Evolutionary conservation across 192 early-diverging fungal genomes (phyloP).

Genomic region (Backusella parvicylindrica): DNA sequence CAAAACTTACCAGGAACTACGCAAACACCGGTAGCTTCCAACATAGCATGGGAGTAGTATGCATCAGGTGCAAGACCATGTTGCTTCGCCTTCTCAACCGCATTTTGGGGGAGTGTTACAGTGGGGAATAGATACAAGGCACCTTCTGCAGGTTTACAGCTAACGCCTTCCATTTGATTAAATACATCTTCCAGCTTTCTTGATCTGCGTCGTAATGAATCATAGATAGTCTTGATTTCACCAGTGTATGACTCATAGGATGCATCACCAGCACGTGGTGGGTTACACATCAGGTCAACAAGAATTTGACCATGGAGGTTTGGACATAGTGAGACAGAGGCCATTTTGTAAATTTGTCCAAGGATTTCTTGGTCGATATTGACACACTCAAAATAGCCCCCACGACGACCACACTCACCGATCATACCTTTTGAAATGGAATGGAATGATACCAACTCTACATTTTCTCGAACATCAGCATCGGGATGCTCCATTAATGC

Average conservation of each 20-base stretch:
- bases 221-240: slow-evolving; percentile 73
- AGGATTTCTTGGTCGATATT: slow-evolving; percentile 72
- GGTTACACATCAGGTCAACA: slow-evolving; percentile 90
- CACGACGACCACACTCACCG: slow-evolving; percentile 96
- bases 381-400: slow-evolving; percentile 95
- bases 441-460: slow-evolving; percentile 96
- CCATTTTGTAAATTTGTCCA: slow-evolving; percentile 91
- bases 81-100: slow-evolving; percentile 67
- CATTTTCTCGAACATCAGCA: slow-evolving; percentile 42
- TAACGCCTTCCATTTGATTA: slow-evolving; percentile 78
- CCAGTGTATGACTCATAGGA: slow-evolving; percentile 70
- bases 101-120: slow-evolving; percentile 70
- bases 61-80: slow-evolving; percentile 77
- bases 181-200: slow-evolving; percentile 67
- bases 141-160: slow-evolving; percentile 84
- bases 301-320: slow-evolving; percentile 93
- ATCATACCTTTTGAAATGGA: slow-evolving; percentile 97
- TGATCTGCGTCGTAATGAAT: slow-evolving; percentile 80
- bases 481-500: slow-evolving; percentile 73
- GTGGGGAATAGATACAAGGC: slow-evolving; percentile 96
- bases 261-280: slow-evolving; percentile 78
- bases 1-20: slow-evolving; percentile 74
- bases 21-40: slow-evolving; percentile 94
- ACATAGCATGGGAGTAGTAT: slow-evolving; percentile 87
- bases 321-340: slow-evolving; percentile 89